These are phyloP conservation scores for Lentinula sp. DNA, from an alignment of 768 basidiomycete species.

Conservation along the genomic window DNA sequence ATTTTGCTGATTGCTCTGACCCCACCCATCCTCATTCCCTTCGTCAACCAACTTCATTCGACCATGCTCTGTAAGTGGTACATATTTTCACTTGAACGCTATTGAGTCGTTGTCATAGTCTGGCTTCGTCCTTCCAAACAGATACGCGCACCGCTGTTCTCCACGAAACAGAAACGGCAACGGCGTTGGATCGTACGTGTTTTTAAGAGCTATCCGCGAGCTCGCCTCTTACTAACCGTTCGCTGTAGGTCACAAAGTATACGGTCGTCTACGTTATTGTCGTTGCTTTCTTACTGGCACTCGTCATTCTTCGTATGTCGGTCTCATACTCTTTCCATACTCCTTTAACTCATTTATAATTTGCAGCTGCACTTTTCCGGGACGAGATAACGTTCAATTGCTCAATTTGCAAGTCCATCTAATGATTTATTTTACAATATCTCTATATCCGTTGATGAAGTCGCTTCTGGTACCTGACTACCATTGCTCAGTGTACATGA, in stretches of 20 bases:
- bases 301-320: conserved; percentile 76
- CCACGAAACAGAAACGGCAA: conserved; percentile 89
- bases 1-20: conserved; percentile 85
- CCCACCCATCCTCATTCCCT: conserved; percentile 80
- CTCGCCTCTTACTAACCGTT: conserved; percentile 7
- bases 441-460: conserved; percentile 16
- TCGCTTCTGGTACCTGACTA: conserved; percentile 14
- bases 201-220: background rate
- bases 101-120: conserved; percentile 38
- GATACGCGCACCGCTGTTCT: conserved; percentile 89
- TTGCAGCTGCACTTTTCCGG: conserved; percentile 73
- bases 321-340: conserved; percentile 2
- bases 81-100: background rate
- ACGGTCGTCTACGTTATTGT: conserved; percentile 76
- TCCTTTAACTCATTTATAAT: conserved; percentile 11
- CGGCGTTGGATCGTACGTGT: conserved; percentile 79
- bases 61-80: conserved; percentile 78
- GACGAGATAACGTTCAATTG: conserved; percentile 72
- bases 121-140: conserved; percentile 96
- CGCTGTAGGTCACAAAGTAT: conserved; percentile 68
- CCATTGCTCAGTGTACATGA: conserved; percentile 9
- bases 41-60: conserved; percentile 83
- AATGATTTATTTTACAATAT: conserved; percentile 36
- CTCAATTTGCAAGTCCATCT: conserved; percentile 82
- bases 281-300: conserved; percentile 69